Base-by-base conservation (phyloP, 1,139 yeast genomes). In the Sugiyamaella pinicola region DNA sequence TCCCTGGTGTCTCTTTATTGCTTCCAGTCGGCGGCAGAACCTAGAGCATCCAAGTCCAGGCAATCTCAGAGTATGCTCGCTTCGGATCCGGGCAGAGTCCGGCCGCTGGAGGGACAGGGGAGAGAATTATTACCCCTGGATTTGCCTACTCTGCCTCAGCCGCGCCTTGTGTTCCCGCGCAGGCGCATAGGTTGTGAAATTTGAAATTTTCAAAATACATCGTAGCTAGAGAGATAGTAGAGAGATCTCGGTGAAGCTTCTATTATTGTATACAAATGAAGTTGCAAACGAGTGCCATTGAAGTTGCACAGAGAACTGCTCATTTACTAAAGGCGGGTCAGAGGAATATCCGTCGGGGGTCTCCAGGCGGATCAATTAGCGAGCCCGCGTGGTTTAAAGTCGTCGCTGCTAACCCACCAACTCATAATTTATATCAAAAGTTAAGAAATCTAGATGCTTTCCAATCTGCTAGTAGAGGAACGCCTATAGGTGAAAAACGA, bases 311-410 rank as follows among this genome's bases (percentile, higher is more conserved):
- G 67, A 80, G 90, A 64, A 61, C 64, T 4, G 58, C 66, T 2
- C 60, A 63, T 40, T 57, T 63, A 37, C 46, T 64, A 13, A 51
- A 58, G 46, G 63, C 66, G 6, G 62, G 63, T 9, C 44, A 45
- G 28, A 48, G 37, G 22, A 33, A 37, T 8, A 46, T 45, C 15
- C 33, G 53, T 29, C 48, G 56, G 19, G 54, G 58, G 13, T 49
- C 52, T n/a, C 56, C 56, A 8, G 59, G 58, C 38, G 75, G 85
- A 34, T 75, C 87, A 53, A 75, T 71, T 37, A 72, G 78, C 31
- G 86, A 86, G 63, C 97, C 98, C 2, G 84, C 84, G 0, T 91
- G 97, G 97, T 88, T 79, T 69, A 83, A 85, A 59, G 90, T 87
- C 9, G 87, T 91, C 22, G 88, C 87, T 2, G 77, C 83, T 35